Evolutionary conservation across 2,329 filamentous ascomycete genomes (phyloP).

Genomic region (Sarocladiaceae sp.): DNA sequence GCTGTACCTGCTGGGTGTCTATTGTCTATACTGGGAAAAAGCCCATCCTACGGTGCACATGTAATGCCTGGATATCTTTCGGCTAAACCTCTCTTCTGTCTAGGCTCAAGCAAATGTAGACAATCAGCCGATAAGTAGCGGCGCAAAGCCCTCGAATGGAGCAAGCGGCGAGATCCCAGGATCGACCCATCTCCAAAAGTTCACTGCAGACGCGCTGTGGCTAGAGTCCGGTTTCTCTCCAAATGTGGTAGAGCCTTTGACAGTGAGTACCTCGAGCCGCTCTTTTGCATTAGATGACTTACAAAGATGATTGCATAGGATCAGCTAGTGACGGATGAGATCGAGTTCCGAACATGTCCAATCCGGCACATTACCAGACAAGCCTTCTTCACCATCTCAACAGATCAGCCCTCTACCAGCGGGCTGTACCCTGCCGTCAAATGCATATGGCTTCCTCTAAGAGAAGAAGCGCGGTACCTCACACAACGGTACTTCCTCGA

Average conservation of each 20-base stretch:
- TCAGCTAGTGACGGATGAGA: not conserved
- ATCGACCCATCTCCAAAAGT: not conserved
- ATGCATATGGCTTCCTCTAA: not conserved
- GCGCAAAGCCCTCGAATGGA: not conserved
- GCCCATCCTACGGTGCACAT: too few relatives aligned
- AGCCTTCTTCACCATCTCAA: not conserved
- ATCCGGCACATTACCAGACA: conserved; percentile 3
- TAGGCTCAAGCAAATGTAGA: too few relatives aligned
- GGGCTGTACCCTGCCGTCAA: not conserved
- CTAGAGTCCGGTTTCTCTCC: conserved; percentile 1
- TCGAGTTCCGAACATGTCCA: not conserved
- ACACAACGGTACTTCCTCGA: conserved; percentile 4
- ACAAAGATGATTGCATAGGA: not conserved
- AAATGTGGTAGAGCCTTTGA: too few relatives aligned
- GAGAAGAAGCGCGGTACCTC: not conserved
- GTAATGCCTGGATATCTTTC: too few relatives aligned
- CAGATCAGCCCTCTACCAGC: not conserved
- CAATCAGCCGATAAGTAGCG: too few relatives aligned
- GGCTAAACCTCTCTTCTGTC: too few relatives aligned
- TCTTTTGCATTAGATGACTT: not conserved
- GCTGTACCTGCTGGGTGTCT: too few relatives aligned
- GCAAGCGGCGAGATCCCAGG: not conserved
- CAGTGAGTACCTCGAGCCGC: too few relatives aligned
- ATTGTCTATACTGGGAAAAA: too few relatives aligned
- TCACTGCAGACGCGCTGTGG: not conserved